Evolutionary conservation across 768 basidiomycete species (phyloP), one percentile per base, ranked within the genome.

Genomic region (Rhodotorula kratochvilovae): DNA sequence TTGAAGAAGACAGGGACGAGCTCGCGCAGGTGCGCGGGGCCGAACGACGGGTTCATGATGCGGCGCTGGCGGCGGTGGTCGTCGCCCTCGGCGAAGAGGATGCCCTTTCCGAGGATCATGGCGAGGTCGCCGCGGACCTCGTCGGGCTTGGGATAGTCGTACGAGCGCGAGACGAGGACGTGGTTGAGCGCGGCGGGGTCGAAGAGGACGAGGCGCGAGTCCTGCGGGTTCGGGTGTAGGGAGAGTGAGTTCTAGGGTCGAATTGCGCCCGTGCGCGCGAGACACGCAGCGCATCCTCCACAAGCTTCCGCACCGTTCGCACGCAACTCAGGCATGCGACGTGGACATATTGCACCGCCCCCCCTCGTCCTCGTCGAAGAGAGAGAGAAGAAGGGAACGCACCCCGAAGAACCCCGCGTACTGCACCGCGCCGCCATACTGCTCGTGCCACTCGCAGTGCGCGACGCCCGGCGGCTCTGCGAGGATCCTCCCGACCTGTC

Each of bases 351-450:
- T 39, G 39, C 39, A 39, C 39, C 39, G 39, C 39, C 39, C 13
- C 13, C 39, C 39, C 39, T 13, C 39, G n/a, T n/a, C 39, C 39
- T 39, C 39, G 51, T 53, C 25, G 31, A 27, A 29, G 51, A 13
- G 45, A 8, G 21, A 3, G 45, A 15, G 53, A 25, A 3, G 35
- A 48, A 27, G 50, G 17, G 13, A 21, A 60, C 82, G 62, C 76
- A 87, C 60, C 27, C 59, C 59, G 12, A 46, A 46, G 59, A 60
- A 60, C 1, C 59, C 43, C 39, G 39, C 1, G 72, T 87, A 86
- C 63, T 81, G 83, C 50, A 87, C 82, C 13, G 87, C 81, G 43
- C 83, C 84, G 27, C 87, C 87, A 65, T 83, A 88, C 63, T 80
- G 76, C 39, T 77, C 79, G 64, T 86, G 85, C 86, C 86, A 88